Evolutionary conservation across 208 protist species (phyloP), one percentile per base, ranked within the genome.

Genomic region (Leishmania mexicana): DNA sequence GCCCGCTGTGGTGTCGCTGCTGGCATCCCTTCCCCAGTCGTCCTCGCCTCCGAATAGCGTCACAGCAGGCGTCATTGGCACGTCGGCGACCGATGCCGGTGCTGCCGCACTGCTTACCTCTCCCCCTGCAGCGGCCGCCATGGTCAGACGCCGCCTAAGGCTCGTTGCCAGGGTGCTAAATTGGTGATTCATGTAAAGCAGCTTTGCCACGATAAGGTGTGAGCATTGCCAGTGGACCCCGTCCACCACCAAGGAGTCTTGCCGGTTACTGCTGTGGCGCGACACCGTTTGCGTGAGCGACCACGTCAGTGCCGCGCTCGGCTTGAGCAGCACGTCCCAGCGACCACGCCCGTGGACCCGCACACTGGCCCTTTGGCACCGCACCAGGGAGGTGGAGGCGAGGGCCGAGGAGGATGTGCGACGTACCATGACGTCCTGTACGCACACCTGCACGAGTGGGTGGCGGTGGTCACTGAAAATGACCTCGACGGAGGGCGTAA

Each of bases 321-420:
- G 87, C 75, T 81, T 73, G 51, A 96, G 58, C 1, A 94, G 71
- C 24, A 86, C 86, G 53, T 96, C 93, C 93, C 93, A 96, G 40
- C 91, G 85, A 45, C 93, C 93, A 72, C 93, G 90, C 60, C 93
- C 93, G 83, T 94, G 94, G 40, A 95, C 85, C 17, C 85, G 87
- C 21, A 94, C 81, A 42, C 85, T 81, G 11, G 86, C 77, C 49
- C 53, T 49, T n/a, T 90, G 80, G 38, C 86, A 85, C 64, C 87
- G 92, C 42, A 85, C 45, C 31, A 90, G 64, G 10, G 87, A 85
- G 4, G 79, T 86, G 70, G 76, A 47, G 47, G 78, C 49, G 76
- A 81, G 28, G 62, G 67, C 62, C 10, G 77, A 75, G 74, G 83
- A 80, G 21, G 47, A 38, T 38, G 74, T 86, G 72, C 70, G 88